Percentiles rank a stretch among this genome's conserved stretches.
phyloP scores from a whole-genome alignment of 306 rosid genomes.

The Cicer judaicum region DNA sequence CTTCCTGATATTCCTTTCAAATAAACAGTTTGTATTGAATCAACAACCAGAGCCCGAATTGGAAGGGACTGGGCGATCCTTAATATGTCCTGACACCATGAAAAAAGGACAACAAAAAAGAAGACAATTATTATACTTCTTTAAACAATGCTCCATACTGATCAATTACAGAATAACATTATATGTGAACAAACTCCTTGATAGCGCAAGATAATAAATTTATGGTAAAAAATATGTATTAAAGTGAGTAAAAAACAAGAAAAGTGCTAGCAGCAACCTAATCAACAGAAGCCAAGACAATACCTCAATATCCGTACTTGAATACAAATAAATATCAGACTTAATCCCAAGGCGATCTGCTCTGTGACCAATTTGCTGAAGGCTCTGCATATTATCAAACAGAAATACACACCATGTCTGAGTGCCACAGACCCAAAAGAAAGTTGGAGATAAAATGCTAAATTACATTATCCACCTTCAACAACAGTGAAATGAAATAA shows the following conservation, averaged over 20 bases:
- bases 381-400: constrained; percentile 64
- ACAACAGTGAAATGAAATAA: constrained; percentile 33
- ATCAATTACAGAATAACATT: constrained; percentile 26
- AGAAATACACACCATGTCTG: constrained; percentile 30
- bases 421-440: constrained; percentile 27
- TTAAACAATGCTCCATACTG: constrained; percentile 24
- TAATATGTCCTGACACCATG: constrained; percentile 73
- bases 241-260: constrained; percentile 15
- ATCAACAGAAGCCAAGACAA: constrained; percentile 37
- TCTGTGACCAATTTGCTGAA: constrained; percentile 85
- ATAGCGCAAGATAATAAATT: constrained; percentile 31
- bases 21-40: constrained; percentile 92
- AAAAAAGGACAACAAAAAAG: constrained; percentile 38
- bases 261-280: constrained; percentile 22
- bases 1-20: constrained; percentile 73
- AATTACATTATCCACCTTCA: constrained; percentile 36
- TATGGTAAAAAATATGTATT: constrained; percentile 18
- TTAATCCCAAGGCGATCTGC: constrained; percentile 82
- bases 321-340: constrained; percentile 76
- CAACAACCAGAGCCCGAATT: constrained; percentile 77
- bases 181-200: background rate
- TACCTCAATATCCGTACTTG: constrained; percentile 95
- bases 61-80: constrained; percentile 64
- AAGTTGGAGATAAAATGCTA: constrained; percentile 25
- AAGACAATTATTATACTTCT: constrained; percentile 32